phyloP scores from a whole-genome alignment of 306 rosid genomes.

The Quercus cerris region DNA sequence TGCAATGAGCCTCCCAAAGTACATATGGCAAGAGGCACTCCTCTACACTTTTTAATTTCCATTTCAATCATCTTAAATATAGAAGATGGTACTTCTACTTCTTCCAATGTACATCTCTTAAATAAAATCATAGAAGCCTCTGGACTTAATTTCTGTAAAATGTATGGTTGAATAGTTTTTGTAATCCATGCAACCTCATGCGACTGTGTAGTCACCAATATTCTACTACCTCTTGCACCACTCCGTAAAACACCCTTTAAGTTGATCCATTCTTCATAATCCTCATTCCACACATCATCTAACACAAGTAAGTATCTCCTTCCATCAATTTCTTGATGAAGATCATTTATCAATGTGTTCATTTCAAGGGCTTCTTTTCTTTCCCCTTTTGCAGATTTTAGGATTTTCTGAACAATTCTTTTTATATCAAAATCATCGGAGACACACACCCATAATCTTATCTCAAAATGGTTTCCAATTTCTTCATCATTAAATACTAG shows the following conservation, averaged over 20 bases:
- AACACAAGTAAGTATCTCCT: too few relatives aligned
- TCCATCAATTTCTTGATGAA: background rate
- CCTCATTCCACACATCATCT: too few relatives aligned
- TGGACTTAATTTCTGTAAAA: background rate
- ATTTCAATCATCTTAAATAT: background rate
- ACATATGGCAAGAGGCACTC: conserved; percentile 24
- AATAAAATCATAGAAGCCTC: background rate
- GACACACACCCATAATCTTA: background rate
- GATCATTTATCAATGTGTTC: background rate
- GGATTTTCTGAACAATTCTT: too few relatives aligned
- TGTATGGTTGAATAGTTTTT: background rate
- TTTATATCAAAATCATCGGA: background rate
- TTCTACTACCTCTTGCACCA: conserved; percentile 35
- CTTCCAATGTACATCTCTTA: background rate
- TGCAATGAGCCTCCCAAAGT: background rate
- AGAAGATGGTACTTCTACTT: background rate
- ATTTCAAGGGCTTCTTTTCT: background rate
- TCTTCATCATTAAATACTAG: background rate
- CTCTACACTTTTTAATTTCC: conserved; percentile 14
- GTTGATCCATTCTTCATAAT: background rate
- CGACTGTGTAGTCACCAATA: conserved; percentile 10
- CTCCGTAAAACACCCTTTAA: background rate
- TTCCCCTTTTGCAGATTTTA: background rate
- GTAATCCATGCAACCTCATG: background rate
- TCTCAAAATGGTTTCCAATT: background rate